Percentiles rank a stretch among this genome's conserved stretches.
Evolutionary conservation across 176 grass and related monocot genomes (phyloP).

Genomic region (Typha latifolia): DNA sequence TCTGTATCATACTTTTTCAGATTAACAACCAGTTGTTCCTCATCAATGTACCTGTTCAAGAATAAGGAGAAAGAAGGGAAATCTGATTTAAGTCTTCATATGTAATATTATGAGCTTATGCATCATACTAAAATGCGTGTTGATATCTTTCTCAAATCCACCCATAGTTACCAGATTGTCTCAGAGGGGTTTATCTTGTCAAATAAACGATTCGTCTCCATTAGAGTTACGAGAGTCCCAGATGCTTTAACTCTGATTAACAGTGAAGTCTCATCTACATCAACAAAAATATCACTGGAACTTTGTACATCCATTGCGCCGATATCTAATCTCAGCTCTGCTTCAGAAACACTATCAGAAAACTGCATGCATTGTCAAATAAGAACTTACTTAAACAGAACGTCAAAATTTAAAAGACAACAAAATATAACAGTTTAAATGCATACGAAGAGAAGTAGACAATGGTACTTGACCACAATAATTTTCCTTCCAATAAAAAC

Average conservation of each 20-base stretch:
- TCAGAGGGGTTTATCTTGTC: constrained; percentile 86
- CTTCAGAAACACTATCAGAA: constrained; percentile 45
- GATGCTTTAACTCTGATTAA: constrained; percentile 75
- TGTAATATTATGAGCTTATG: neutral
- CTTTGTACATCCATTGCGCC: constrained; percentile 46
- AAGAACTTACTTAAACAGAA: constrained; percentile 1
- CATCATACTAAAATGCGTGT: constrained; percentile 1
- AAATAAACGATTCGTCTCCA: constrained; percentile 53
- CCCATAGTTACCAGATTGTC: constrained; percentile 60
- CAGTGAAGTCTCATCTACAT: constrained; percentile 64
- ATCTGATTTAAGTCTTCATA: neutral
- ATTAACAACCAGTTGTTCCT: constrained; percentile 79
- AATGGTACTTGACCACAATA: neutral
- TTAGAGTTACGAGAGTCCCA: constrained; percentile 65
- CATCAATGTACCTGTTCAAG: constrained; percentile 70
- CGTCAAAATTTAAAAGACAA: neutral
- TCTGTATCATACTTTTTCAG: constrained; percentile 75
- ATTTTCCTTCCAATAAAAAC: neutral
- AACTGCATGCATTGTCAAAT: constrained; percentile 38
- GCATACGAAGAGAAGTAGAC: neutral
- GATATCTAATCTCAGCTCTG: constrained; percentile 82
- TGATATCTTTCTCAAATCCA: neutral
- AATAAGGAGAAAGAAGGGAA: neutral
- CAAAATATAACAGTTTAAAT: neutral
- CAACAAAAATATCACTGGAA: constrained; percentile 74